Evolutionary conservation across 768 basidiomycete genomes (phyloP), one percentile per base, ranked within the genome.

Genomic region (Suillus clintonianus): DNA sequence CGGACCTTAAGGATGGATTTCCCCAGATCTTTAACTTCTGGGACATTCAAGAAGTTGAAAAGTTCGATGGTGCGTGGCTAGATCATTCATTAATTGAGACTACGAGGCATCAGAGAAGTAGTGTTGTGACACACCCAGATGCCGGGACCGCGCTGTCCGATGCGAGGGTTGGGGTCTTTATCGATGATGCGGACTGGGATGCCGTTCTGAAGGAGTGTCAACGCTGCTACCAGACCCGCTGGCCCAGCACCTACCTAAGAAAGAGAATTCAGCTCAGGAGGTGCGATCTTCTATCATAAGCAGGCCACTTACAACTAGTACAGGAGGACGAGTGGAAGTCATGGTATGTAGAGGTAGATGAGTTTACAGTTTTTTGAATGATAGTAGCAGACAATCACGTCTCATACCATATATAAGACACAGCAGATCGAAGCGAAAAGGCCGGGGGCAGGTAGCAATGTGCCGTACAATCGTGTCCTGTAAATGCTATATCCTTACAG

Each of bases 51-150:
- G 58, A 70, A 72, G 10, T 72, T 67, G 61, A 79, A 78, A 22
- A 84, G 66, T 66, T 84, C 81, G 9, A 80, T 65, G 6, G 82
- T 74, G 10, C 82, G 79, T n/a, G 80, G 80, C 80, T 83, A 62
- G 15, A 34, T 32, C 5, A 8, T 17, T 17, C n/a, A 7, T 27
- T 19, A 19, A 9, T 22, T 32, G 9, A 30, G 30, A 43, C 17
- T 19, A 34, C 19, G 10, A 41, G n/a, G 7, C 2, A 24, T 17
- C 0, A 39, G 39, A 39, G 15, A 37, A 24, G 34, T 22, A 10
- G 30, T 14, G 10, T 39, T 13, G 3, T 43, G 22, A 81, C 42
- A 43, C 19, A 43, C 42, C 42, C 42, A 43, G 8, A 43, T 43
- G 3, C 48, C 27, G 8, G 48, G 5, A 15, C 27, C 48, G n/a